Conservation (phyloP, 352 stramenopile genomes). For the Phytophthora sansomeana region DNA sequence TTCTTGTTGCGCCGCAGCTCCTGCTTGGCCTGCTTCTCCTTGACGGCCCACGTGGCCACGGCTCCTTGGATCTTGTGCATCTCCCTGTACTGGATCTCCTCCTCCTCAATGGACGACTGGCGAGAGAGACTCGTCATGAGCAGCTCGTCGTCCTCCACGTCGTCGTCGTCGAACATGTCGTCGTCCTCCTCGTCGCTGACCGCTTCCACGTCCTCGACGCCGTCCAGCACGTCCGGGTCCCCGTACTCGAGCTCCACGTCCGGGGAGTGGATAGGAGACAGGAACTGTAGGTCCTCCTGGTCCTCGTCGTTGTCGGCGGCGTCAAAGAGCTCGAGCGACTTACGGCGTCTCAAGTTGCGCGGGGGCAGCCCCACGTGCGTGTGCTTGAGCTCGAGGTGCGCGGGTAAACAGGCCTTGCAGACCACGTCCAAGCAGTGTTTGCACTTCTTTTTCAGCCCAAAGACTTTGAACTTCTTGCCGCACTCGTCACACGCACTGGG, state of each 20-base stretch:
- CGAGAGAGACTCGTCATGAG: conserved; percentile 44
- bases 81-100: conserved; percentile 57
- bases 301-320: conserved; percentile 6
- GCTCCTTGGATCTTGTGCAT: conserved; percentile 63
- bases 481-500: conserved; percentile 64
- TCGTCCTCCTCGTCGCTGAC: conserved; percentile 57
- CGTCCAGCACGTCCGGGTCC: conserved; percentile 47
- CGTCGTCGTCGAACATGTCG: conserved; percentile 47
- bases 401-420: conserved; percentile 61
- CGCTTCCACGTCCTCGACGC: conserved; percentile 46
- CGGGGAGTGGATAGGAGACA: conserved; percentile 41
- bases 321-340: conserved; percentile 38
- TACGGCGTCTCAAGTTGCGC: conserved; percentile 20
- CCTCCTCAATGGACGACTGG: conserved; percentile 61
- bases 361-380: conserved; percentile 28
- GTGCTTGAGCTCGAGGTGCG: conserved; percentile 62
- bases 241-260: conserved; percentile 36
- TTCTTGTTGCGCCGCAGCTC: conserved; percentile 42
- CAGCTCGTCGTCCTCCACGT: conserved; percentile 54
- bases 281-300: conserved; percentile 64
- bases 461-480: conserved; percentile 83
- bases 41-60: conserved; percentile 56
- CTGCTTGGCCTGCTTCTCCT: conserved; percentile 53
- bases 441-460: conserved; percentile 74
- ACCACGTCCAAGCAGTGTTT: conserved; percentile 69